Percentiles rank a stretch among this genome's conserved stretches.
Conservation (phyloP, 2,329 filamentous ascomycete species). For the Trichoderma koningii region DNA sequence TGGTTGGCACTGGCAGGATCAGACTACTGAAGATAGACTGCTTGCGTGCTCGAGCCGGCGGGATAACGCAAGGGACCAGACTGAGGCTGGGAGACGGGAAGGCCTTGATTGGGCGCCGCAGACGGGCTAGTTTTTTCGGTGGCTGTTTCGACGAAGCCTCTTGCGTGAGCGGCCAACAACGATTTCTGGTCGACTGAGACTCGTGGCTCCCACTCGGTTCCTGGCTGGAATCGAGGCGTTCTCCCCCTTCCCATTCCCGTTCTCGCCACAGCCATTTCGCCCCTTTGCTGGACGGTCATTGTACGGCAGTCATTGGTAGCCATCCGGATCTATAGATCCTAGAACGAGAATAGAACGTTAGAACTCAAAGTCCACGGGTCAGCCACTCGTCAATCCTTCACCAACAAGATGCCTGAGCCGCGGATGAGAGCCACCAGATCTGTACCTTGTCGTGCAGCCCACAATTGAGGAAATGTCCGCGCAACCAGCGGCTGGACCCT, state of each 20-base stretch:
- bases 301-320: background rate
- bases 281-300: background rate
- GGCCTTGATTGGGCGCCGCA: background rate
- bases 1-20: too few species aligned
- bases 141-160: conserved; percentile 10
- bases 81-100: background rate
- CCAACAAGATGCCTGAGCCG: background rate
- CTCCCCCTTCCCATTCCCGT: background rate
- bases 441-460: background rate
- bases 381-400: background rate
- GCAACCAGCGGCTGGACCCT: background rate
- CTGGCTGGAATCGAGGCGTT: conserved; percentile 13
- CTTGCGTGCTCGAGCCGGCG: conserved; percentile 12
- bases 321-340: background rate
- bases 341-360: background rate
- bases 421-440: background rate
- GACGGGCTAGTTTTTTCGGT: background rate
- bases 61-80: background rate
- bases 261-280: conserved; percentile 4
- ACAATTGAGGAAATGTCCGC: background rate
- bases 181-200: background rate
- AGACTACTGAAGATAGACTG: background rate
- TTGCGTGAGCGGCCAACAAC: conserved; percentile 3
- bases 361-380: background rate
- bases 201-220: background rate